Evolutionary conservation across 1,284 basidiomycete species (phyloP), one percentile per base, ranked within the genome.

Genomic region (Takashimella tepidaria): DNA sequence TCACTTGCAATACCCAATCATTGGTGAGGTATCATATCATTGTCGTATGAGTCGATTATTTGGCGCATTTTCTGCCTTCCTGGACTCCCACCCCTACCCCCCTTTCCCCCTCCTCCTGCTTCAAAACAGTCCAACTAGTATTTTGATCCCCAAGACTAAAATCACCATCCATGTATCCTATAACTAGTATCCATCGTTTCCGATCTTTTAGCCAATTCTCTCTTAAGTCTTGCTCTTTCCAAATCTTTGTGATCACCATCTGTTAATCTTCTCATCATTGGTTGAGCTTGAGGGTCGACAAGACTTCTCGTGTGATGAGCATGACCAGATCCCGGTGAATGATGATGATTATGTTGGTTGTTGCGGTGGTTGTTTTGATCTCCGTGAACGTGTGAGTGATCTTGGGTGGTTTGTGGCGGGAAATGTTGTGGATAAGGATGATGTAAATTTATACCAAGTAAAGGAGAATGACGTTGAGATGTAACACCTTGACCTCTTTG

Each of bases 161-260:
- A 21, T 20, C 47, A 74, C 72, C 72, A 74, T 19, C 72, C 72
- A 58, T 74, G 72, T 19, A 55, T 53, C 20, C 72, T 55, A 59
- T 73, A 74, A 53, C 68, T 65, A 16, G 64, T 67, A 53, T 73
- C 68, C 23, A 59, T 62, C 12, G 55, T 54, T 41, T 64, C 61
- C 43, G 54, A 56, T 23, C 66, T 46, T 47, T 58, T 59, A 6
- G 56, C 58, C 41, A 67, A 50, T 50, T 67, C 64, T 24, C 58
- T 53, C 46, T 54, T 58, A 24, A 59, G 51, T 19, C 61, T 37
- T 42, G 58, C 62, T 5, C 54, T 57, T 45, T 53, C 56, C 25
- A 49, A 23, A 10, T 61, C 57, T 13, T 55, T 51, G 4, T 58
- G 56, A 24, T 62, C 64, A 5, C 67, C 68, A 19, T 69, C 69